Evolutionary conservation across 345 rosid genomes (phyloP).

Genomic region (Linum lewisii): DNA sequence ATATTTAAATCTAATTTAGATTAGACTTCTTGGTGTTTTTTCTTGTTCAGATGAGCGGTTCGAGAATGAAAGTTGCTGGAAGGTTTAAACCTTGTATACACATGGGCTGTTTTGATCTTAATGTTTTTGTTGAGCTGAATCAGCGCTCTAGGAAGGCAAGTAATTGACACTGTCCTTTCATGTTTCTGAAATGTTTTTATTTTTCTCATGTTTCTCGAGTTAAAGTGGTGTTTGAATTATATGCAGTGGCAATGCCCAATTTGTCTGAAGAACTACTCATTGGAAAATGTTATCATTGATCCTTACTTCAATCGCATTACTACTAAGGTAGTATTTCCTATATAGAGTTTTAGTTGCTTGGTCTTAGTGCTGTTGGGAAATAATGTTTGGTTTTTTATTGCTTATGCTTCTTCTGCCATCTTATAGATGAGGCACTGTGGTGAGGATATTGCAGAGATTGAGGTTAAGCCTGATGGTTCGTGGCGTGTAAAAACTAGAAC

Average conservation of each 20-base stretch:
- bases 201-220: background rate
- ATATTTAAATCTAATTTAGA: too few species aligned
- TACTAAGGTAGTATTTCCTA: conserved; percentile 42
- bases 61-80: conserved; percentile 96
- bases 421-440: conserved; percentile 72
- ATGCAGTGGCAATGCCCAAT: conserved; percentile 98
- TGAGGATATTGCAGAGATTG: conserved; percentile 79
- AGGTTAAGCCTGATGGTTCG: conserved; percentile 89
- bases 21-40: background rate
- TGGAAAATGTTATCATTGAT: conserved; percentile 74
- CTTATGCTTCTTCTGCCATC: conserved; percentile 12
- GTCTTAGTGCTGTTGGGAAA: background rate
- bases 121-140: conserved; percentile 89
- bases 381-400: background rate
- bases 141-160: conserved; percentile 97
- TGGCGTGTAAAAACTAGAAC: conserved; percentile 87
- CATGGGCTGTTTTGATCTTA: conserved; percentile 97
- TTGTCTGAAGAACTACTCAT: conserved; percentile 82
- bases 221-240: conserved; percentile 12
- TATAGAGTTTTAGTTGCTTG: conserved; percentile 2
- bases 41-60: conserved; percentile 73
- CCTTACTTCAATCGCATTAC: conserved; percentile 88
- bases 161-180: conserved; percentile 3
- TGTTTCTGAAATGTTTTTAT: background rate
- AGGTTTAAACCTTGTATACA: conserved; percentile 89